A percentile compares a stretch with the other conserved stretches of the same genome.
phyloP scores from a whole-genome alignment of 2,329 filamentous ascomycete genomes.

The Coniochaeta sp. region DNA sequence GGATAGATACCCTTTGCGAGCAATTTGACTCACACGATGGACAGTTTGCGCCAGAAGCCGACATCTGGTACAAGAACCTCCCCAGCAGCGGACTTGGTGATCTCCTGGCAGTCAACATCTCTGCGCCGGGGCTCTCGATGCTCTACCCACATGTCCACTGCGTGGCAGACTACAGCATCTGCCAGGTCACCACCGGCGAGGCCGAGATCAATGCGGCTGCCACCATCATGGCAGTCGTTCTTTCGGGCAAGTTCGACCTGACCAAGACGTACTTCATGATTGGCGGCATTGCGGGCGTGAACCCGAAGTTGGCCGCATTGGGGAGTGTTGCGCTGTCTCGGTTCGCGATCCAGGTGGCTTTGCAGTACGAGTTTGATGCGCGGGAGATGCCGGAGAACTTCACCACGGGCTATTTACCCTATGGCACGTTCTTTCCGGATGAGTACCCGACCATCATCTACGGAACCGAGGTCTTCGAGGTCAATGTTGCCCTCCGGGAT shows the following conservation, averaged over 20 bases:
- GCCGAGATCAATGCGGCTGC: slow-evolving; percentile 68
- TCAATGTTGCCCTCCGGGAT: slow-evolving; percentile 51
- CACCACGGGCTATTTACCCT: slow-evolving; percentile 61
- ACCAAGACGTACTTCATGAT: slow-evolving; percentile 62
- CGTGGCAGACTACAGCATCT: slow-evolving; percentile 50
- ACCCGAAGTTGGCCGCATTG: slow-evolving; percentile 58
- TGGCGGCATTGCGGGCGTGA: slow-evolving; percentile 68
- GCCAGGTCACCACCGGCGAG: slow-evolving; percentile 62
- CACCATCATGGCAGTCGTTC: slow-evolving; percentile 55
- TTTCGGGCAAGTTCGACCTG: slow-evolving; percentile 57
- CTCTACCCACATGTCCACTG: slow-evolving; percentile 60
- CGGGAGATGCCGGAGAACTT: slow-evolving; percentile 60
- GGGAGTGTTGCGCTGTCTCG: slow-evolving; percentile 59
- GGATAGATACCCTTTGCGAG: neutral
- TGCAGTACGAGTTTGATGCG: slow-evolving; percentile 69
- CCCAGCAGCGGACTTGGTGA: slow-evolving; percentile 38
- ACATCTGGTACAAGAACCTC: slow-evolving; percentile 52
- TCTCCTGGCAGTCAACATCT: slow-evolving; percentile 48
- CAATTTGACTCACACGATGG: neutral
- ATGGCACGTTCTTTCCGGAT: slow-evolving; percentile 45
- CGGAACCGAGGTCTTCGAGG: slow-evolving; percentile 63
- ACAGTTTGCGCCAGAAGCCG: slow-evolving; percentile 55
- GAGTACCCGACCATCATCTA: slow-evolving; percentile 53
- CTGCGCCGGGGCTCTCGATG: slow-evolving; percentile 55
- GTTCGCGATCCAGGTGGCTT: slow-evolving; percentile 64